Evolutionary conservation across 352 stramenopile species (phyloP).

Genomic region (Phytopythium delawarense): DNA sequence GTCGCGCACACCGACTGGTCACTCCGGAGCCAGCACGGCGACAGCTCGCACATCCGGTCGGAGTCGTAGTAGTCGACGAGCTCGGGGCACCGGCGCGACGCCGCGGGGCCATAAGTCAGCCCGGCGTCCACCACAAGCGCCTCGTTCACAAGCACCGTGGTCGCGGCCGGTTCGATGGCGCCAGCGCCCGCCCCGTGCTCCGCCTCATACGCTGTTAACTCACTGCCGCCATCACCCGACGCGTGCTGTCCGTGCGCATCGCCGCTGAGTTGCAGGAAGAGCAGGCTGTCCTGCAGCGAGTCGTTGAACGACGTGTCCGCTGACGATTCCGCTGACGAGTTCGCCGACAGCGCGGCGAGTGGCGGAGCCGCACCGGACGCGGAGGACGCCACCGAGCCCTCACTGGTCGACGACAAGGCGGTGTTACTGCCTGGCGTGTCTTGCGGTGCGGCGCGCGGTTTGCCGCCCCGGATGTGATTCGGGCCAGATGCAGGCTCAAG

Average conservation of each 20-base stretch:
- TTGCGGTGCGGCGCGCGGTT: neutral
- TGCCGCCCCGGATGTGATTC: constrained; percentile 5
- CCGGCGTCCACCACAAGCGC: constrained; percentile 13
- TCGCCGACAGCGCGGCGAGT: constrained; percentile 9
- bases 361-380: constrained; percentile 30
- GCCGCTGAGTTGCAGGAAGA: constrained; percentile 32
- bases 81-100: constrained; percentile 16
- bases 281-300: constrained; percentile 52
- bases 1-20: constrained; percentile 36
- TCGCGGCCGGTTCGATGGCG: constrained; percentile 3
- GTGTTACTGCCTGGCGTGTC: constrained; percentile 6
- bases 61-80: constrained; percentile 66
- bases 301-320: constrained; percentile 31
- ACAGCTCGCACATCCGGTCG: constrained; percentile 58
- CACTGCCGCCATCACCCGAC: constrained; percentile 11
- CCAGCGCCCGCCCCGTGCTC: neutral
- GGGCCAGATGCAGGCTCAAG: constrained; percentile 1
- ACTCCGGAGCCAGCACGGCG: constrained; percentile 52
- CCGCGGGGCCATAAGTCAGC: neutral
- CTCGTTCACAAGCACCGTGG: constrained; percentile 34
- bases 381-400: constrained; percentile 29
- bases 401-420: constrained; percentile 12
- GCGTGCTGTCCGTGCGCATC: constrained; percentile 13
- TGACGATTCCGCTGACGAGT: constrained; percentile 13
- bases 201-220: neutral